Percentiles rank a stretch among this genome's conserved stretches.
Evolutionary conservation across 345 rosid genomes (phyloP).

Genomic region (Ceriops tagal): DNA sequence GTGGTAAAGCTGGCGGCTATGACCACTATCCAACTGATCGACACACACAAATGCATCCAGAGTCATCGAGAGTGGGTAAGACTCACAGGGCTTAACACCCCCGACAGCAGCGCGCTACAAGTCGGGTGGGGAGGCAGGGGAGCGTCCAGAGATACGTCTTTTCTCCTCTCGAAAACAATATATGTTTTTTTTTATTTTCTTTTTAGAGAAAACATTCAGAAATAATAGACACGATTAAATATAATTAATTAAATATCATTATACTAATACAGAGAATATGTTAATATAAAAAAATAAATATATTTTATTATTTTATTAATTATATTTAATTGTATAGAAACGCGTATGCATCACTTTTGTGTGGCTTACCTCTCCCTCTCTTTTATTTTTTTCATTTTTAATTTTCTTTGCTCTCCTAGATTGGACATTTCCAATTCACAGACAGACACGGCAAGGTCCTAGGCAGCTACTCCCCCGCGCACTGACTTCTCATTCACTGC

Average conservation of each 20-base stretch:
- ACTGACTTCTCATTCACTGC: constrained; percentile 25
- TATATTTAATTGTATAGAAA: too few relatives aligned
- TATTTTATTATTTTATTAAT: too few relatives aligned
- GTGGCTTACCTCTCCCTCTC: too few relatives aligned
- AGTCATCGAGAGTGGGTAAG: background rate
- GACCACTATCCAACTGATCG: background rate
- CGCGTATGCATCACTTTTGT: too few relatives aligned
- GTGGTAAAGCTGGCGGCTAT: constrained; percentile 30
- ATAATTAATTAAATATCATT: too few relatives aligned
- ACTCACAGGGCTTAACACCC: constrained; percentile 24
- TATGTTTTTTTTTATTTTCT: background rate
- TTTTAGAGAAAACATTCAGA: background rate
- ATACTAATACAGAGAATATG: too few relatives aligned
- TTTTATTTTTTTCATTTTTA: background rate
- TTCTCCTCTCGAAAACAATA: background rate
- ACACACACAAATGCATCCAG: background rate
- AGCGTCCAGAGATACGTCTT: background rate
- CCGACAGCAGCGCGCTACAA: constrained; percentile 45
- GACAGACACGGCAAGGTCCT: constrained; percentile 19
- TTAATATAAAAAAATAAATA: too few relatives aligned
- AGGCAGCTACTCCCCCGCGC: constrained; percentile 9
- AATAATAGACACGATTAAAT: too few relatives aligned
- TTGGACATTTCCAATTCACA: constrained; percentile 30
- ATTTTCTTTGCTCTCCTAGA: constrained; percentile 4
- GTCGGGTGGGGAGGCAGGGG: background rate